A percentile compares a stretch with the other conserved stretches of the same genome.
These are phyloP conservation scores for Dictyophora rubrovolvata DNA, from an alignment of 768 basidiomycete genomes.

Conservation along the genomic window DNA sequence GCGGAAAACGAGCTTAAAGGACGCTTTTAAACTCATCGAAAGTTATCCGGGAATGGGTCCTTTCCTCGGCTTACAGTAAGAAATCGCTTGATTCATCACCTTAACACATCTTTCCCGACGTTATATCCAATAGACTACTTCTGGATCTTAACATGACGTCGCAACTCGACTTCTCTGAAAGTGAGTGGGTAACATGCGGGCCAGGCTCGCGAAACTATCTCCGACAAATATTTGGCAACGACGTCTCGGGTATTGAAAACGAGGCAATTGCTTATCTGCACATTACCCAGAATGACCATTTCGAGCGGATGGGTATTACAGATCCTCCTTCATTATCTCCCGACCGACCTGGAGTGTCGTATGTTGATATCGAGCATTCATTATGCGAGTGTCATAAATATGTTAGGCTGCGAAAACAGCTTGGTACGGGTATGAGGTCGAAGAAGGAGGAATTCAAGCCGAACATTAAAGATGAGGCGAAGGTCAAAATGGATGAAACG, in stretches of 20 bases:
- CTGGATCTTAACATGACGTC: constrained; percentile 18
- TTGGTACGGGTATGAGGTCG: neutral
- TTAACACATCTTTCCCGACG: neutral
- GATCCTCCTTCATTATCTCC: constrained; percentile 16
- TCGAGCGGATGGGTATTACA: constrained; percentile 40
- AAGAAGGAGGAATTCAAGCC: neutral
- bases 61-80: constrained; percentile 64
- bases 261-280: constrained; percentile 58
- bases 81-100: constrained; percentile 26
- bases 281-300: constrained; percentile 48
- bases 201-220: constrained; percentile 65
- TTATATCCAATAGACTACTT: constrained; percentile 18
- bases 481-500: neutral
- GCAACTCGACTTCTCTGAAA: constrained; percentile 46
- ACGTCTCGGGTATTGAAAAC: constrained; percentile 34
- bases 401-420: neutral
- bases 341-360: constrained; percentile 26
- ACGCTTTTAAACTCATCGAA: constrained; percentile 44
- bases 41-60: constrained; percentile 64
- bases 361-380: constrained; percentile 67
- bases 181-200: constrained; percentile 64
- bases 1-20: constrained; percentile 43
- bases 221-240: constrained; percentile 26
- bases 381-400: constrained; percentile 78
- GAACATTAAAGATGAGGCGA: neutral